These are phyloP conservation scores for Aquilaria yunnanensis DNA, from an alignment of 345 rosid genomes.

Conservation along the genomic window DNA sequence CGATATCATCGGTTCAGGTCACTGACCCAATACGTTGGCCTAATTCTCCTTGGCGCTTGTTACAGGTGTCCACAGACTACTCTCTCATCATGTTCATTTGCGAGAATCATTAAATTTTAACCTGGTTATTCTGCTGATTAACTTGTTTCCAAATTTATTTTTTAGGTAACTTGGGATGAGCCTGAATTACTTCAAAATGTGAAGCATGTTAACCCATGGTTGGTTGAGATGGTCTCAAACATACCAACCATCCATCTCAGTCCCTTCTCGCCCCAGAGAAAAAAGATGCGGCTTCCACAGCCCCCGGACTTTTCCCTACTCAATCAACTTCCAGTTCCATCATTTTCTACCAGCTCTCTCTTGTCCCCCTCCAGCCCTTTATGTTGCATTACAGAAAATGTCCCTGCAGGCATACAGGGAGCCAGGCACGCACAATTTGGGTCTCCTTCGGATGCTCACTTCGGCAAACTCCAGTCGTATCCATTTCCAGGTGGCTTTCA, in stretches of 20 bases:
- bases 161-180: slow-evolving; percentile 97
- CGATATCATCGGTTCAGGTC: slow-evolving; percentile 71
- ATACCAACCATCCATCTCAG: slow-evolving; percentile 66
- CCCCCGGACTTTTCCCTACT: slow-evolving; percentile 46
- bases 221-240: slow-evolving; percentile 78
- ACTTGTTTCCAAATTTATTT: slow-evolving; percentile 6
- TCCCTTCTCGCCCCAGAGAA: slow-evolving; percentile 83
- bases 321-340: slow-evolving; percentile 49
- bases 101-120: background rate
- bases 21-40: slow-evolving; percentile 81
- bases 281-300: slow-evolving; percentile 70
- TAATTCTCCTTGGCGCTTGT: slow-evolving; percentile 88
- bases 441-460: slow-evolving; percentile 65
- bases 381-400: slow-evolving; percentile 58
- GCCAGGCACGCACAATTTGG: slow-evolving; percentile 98
- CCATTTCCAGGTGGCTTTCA: slow-evolving; percentile 37
- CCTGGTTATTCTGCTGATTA: slow-evolving; percentile 3
- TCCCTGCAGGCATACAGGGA: slow-evolving; percentile 99
- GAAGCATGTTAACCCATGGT: slow-evolving; percentile 94
- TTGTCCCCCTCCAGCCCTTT: slow-evolving; percentile 48
- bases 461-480: slow-evolving; percentile 50
- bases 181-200: slow-evolving; percentile 95
- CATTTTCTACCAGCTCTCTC: slow-evolving; percentile 57
- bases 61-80: slow-evolving; percentile 45
- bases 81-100: background rate